Base-by-base conservation (phyloP, 108 stramenopile species). In the Skeletonema menzelii region DNA sequence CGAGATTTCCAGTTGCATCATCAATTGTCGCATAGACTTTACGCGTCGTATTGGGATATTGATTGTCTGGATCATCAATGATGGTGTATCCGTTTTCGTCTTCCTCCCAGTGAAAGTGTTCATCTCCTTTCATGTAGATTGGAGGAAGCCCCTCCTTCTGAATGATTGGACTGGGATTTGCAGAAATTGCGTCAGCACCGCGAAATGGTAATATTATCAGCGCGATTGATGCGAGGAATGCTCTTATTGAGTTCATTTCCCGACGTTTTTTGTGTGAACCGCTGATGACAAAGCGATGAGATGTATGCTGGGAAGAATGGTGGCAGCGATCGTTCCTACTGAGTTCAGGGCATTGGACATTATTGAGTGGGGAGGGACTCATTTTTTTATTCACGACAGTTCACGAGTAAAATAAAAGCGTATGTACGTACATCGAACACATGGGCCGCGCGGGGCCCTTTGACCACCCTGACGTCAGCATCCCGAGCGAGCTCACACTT, bases 91-190 rank as follows among this genome's bases (percentile, higher is more conserved):
- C 78, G 20, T 75, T 24, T 19, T 38, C 34, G 24, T 79, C 78
- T 61, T 76, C 79, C 47, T 76, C 70, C 70, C 70, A 76, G 49
- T 80, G 75, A 63, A 56, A 65, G 17, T 65, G 38, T 26, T 80
- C 79, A 42, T 80, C 79, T 32, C 79, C 79, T 14, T 69, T 68
- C 14, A 80, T 27, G 55, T 71, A 76, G 12, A 80, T 76, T 53
- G 78, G 59, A 26, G 59, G 31, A 28, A 30, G 42, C 6, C 10
- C n/a, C 1, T 56, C 66, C 13, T 70, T 67, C 14, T 62, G 63
- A 34, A 42, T n/a, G 19, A 76, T 69, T 55, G 77, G 77, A 15
- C 66, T 57, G 8, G 77, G 77, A 53, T 46, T 64, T 22, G 77
- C 77, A 34, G 30, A 38, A 10, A 78, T 78, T 2, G 70, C 70